These are phyloP conservation scores for Penicillium taxi DNA, from an alignment of 495 filamentous ascomycete genomes.

Conservation along the genomic window DNA sequence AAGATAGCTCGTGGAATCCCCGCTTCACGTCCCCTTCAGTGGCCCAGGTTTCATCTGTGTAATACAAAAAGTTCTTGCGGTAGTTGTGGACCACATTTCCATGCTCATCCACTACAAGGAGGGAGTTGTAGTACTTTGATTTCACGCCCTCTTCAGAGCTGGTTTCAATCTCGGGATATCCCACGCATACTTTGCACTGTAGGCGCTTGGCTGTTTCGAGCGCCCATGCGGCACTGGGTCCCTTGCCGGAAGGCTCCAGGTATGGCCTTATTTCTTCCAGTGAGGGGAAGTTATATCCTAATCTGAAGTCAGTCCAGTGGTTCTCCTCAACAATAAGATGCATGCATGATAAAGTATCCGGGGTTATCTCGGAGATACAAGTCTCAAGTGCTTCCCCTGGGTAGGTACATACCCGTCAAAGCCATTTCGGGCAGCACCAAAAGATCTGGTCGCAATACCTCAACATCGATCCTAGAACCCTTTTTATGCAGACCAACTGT, in stretches of 20 bases:
- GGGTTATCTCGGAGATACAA: background rate
- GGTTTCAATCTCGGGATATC: conserved; percentile 69
- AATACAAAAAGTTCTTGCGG: conserved; percentile 83
- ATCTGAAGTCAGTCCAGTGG: background rate
- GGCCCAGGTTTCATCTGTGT: conserved; percentile 90
- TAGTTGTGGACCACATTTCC: conserved; percentile 75
- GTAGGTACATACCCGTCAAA: conserved; percentile 61
- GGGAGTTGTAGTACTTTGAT: conserved; percentile 66
- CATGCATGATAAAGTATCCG: too few relatives aligned
- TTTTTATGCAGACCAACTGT: background rate
- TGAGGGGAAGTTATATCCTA: conserved; percentile 89
- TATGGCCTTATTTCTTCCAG: conserved; percentile 66
- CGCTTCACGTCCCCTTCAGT: conserved; percentile 60
- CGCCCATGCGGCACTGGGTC: conserved; percentile 75
- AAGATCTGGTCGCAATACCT: conserved; percentile 39
- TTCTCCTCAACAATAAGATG: too few relatives aligned
- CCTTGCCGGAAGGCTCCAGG: conserved; percentile 69
- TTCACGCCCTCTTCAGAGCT: conserved; percentile 2
- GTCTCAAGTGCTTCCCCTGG: background rate
- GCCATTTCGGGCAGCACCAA: conserved; percentile 84
- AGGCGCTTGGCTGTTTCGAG: conserved; percentile 60
- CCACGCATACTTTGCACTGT: conserved; percentile 73
- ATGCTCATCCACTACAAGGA: conserved; percentile 63
- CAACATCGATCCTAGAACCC: conserved; percentile 15
- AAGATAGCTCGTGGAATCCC: conserved; percentile 30